These are phyloP conservation scores for Kodamaea ohmeri DNA, from an alignment of 1,139 yeast species.

Conservation along the genomic window DNA sequence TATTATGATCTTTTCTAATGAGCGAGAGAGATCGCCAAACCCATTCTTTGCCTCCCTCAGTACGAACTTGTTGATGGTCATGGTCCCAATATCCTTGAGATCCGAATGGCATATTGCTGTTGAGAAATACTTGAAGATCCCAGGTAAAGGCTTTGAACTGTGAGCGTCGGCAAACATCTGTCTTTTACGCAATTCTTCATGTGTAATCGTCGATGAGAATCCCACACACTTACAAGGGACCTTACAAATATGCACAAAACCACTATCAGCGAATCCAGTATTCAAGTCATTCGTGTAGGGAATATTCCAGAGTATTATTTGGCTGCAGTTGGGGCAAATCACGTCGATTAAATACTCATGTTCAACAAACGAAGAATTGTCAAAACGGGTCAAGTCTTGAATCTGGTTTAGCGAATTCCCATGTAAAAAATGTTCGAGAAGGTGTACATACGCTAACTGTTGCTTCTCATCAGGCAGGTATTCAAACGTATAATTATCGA, in stretches of 20 bases:
- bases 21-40: background rate
- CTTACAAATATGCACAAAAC: conserved; percentile 4
- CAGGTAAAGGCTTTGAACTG: conserved; percentile 13
- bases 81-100: conserved; percentile 7
- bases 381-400: conserved; percentile 7
- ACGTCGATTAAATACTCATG: conserved; percentile 10
- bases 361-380: conserved; percentile 3
- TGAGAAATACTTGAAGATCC: conserved; percentile 9
- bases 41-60: conserved; percentile 5
- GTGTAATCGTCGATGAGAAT: conserved; percentile 9
- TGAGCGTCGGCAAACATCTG: conserved; percentile 23
- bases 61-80: conserved; percentile 8
- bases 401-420: conserved; percentile 7
- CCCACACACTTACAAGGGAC: conserved; percentile 3
- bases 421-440: conserved; percentile 9
- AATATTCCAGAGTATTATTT: conserved; percentile 12
- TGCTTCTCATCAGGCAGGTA: conserved; percentile 17
- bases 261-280: conserved; percentile 23
- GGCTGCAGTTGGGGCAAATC: conserved; percentile 22
- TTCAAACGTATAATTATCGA: conserved; percentile 20
- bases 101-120: conserved; percentile 9
- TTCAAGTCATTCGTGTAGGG: conserved; percentile 16
- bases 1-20: conserved; percentile 4
- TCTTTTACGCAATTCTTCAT: conserved; percentile 21
- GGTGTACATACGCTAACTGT: conserved; percentile 9